A percentile compares a stretch with the other conserved stretches of the same genome.
phyloP scores from a whole-genome alignment of 805 yeast genomes.

The Candida sphagnicola region DNA sequence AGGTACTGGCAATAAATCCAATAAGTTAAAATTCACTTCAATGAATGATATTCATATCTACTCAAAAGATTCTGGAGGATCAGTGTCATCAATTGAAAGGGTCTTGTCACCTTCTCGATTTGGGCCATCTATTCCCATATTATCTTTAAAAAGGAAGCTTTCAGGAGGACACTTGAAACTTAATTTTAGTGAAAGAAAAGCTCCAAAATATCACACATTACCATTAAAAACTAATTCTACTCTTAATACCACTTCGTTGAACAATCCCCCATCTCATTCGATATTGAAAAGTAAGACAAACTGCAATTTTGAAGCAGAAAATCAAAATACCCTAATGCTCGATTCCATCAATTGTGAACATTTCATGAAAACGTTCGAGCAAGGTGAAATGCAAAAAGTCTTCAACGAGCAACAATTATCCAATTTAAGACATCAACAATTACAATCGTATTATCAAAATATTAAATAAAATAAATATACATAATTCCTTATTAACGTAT shows the following conservation, averaged over 20 bases:
- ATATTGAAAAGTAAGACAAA: slow-evolving; percentile 25
- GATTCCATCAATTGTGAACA: slow-evolving; percentile 16
- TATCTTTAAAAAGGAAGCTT: not conserved
- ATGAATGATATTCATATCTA: not conserved
- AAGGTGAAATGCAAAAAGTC: slow-evolving; percentile 11
- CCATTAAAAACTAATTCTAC: not conserved
- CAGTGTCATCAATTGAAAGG: not conserved
- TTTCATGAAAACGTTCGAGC: slow-evolving; percentile 15
- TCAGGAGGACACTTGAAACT: slow-evolving; percentile 1
- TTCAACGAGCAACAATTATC: slow-evolving; percentile 10
- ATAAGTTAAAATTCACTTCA: not conserved
- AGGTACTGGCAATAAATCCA: not conserved
- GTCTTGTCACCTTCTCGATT: not conserved
- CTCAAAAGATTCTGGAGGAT: not conserved
- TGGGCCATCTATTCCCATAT: not conserved
- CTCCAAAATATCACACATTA: not conserved
- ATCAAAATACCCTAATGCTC: slow-evolving; percentile 9
- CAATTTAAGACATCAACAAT: slow-evolving; percentile 11
- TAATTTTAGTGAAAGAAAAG: not conserved
- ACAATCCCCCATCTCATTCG: slow-evolving; percentile 11
- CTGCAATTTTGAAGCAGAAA: slow-evolving; percentile 19
- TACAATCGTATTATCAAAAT: slow-evolving; percentile 14
- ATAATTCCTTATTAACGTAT: too few species aligned
- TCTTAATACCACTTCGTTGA: not conserved
- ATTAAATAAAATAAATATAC: not conserved